Evolutionary conservation across 2,329 filamentous ascomycete genomes (phyloP), one percentile per base, ranked within the genome.

Genomic region (Colletotrichum spaethianum): DNA sequence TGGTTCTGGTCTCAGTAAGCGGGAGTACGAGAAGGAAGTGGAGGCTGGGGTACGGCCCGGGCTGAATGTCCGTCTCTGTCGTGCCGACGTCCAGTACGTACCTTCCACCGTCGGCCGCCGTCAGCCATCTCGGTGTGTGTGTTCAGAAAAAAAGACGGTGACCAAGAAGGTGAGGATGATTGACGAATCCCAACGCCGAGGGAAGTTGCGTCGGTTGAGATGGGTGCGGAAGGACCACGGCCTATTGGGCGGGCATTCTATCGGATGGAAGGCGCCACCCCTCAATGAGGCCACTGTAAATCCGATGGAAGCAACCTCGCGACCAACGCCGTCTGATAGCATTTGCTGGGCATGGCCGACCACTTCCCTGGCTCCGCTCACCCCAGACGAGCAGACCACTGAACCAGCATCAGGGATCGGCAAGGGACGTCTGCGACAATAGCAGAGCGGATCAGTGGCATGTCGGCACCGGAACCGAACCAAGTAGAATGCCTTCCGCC

Each of bases 1-100:
- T 26, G 33, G 42, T 40, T 31, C 33, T 28, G 63, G 40, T 42
- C 40, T 56, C 63, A 67, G 33, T 48, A 67, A 57, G 68, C 63
- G 46, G 60, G 26, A n/a, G 40, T 36, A 16, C 2, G 14, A 33
- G 12, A n/a, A 23, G n/a, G n/a, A 28, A n/a, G 26, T 26, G 11
- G 14, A 14, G 11, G 60, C 28, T 36, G 31, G 63, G 16, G 38
- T 20, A 23, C 52, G 31, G n/a, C 33, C 36, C 20, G 55, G 31
- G 55, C 6, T n/a, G 55, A 57, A 57, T 16, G n/a, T 36, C 55
- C 55, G 55, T 26, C 38, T 55, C 52, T 31, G 28, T 11, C n/a
- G n/a, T n/a, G n/a, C n/a, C n/a, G 31, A n/a, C 31, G 16, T 36
- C 31, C 9, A 31, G 55, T 57, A 40, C 55, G 55, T 57, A 40